These are phyloP conservation scores for Fusarium napiforme DNA, from an alignment of 2,329 filamentous ascomycete species.

Conservation along the genomic window DNA sequence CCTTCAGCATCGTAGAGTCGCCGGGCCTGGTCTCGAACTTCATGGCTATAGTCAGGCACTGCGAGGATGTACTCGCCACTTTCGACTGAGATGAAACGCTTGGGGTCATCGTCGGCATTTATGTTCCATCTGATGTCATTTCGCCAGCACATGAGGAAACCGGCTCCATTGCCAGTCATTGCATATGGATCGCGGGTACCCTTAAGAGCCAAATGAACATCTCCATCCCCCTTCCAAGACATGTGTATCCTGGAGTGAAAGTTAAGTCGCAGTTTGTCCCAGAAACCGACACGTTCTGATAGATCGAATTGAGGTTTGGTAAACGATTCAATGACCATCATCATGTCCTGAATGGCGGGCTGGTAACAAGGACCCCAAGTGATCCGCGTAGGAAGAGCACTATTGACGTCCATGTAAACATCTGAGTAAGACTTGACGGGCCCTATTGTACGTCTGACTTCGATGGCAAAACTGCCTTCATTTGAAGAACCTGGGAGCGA, in stretches of 20 bases:
- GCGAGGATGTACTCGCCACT: slow-evolving; percentile 96
- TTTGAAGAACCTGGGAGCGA: slow-evolving; percentile 65
- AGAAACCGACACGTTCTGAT: slow-evolving; percentile 94
- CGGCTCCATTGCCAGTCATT: slow-evolving; percentile 90
- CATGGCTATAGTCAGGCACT: slow-evolving; percentile 90
- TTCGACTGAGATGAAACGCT: slow-evolving; percentile 93
- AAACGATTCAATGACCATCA: slow-evolving; percentile 98
- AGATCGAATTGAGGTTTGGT: slow-evolving; percentile 95
- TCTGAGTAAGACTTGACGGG: slow-evolving; percentile 97
- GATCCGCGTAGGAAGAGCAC: slow-evolving; percentile 87
- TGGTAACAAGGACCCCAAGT: slow-evolving; percentile 99
- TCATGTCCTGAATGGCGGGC: slow-evolving; percentile 98
- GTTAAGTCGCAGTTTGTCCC: slow-evolving; percentile 96
- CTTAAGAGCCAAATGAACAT: slow-evolving; percentile 93
- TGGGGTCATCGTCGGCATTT: slow-evolving; percentile 85
- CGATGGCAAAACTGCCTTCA: slow-evolving; percentile 79
- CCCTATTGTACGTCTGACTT: slow-evolving; percentile 89
- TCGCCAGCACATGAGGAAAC: slow-evolving; percentile 98
- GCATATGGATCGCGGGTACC: slow-evolving; percentile 92
- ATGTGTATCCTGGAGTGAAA: slow-evolving; percentile 93
- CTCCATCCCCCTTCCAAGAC: slow-evolving; percentile 94
- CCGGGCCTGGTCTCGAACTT: slow-evolving; percentile 75
- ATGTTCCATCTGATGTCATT: slow-evolving; percentile 91
- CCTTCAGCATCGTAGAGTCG: slow-evolving; percentile 66
- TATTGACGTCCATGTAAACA: slow-evolving; percentile 92